Percentiles rank a stretch among this genome's conserved stretches.
These are phyloP conservation scores for Aspergillus nanangensis DNA, from an alignment of 495 filamentous ascomycete species.

Conservation along the genomic window DNA sequence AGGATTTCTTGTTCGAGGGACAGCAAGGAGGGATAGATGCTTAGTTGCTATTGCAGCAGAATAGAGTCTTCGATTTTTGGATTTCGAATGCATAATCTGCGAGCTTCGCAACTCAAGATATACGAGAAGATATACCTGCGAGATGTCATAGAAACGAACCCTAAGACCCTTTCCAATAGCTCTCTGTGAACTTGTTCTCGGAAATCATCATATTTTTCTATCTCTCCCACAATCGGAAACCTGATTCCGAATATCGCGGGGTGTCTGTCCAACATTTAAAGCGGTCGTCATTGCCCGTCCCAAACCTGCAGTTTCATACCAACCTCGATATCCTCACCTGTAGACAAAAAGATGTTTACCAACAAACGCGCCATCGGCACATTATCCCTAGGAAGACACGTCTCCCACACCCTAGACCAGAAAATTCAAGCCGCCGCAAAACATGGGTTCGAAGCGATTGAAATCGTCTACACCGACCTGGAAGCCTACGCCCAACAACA, in stretches of 20 bases:
- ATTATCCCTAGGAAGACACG: slow-evolving; percentile 62
- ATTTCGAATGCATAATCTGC: too few relatives aligned
- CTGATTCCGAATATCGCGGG: slow-evolving; percentile 1
- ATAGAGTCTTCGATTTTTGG: too few relatives aligned
- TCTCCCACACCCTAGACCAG: slow-evolving; percentile 52
- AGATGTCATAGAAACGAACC: too few relatives aligned
- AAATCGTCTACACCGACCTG: slow-evolving; percentile 70
- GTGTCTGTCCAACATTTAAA: not conserved
- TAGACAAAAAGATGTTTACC: not conserved
- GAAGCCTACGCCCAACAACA: slow-evolving; percentile 39
- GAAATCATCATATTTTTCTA: slow-evolving; percentile 4
- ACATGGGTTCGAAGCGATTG: slow-evolving; percentile 60
- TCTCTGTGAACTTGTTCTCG: too few relatives aligned
- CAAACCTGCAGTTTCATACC: not conserved
- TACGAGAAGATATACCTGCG: too few relatives aligned
- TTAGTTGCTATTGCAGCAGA: too few relatives aligned
- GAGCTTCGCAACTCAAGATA: too few relatives aligned
- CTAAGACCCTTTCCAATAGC: too few relatives aligned
- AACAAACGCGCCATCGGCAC: slow-evolving; percentile 52
- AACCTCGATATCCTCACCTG: not conserved
- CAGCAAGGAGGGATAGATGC: too few relatives aligned
- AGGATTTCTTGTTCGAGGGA: too few relatives aligned
- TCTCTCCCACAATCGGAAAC: slow-evolving; percentile 1
- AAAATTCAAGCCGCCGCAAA: slow-evolving; percentile 59
- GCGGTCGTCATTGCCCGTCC: not conserved